These are phyloP conservation scores for Sugiyamaella neomexicana DNA, from an alignment of 1,139 yeast genomes.

Conservation along the genomic window DNA sequence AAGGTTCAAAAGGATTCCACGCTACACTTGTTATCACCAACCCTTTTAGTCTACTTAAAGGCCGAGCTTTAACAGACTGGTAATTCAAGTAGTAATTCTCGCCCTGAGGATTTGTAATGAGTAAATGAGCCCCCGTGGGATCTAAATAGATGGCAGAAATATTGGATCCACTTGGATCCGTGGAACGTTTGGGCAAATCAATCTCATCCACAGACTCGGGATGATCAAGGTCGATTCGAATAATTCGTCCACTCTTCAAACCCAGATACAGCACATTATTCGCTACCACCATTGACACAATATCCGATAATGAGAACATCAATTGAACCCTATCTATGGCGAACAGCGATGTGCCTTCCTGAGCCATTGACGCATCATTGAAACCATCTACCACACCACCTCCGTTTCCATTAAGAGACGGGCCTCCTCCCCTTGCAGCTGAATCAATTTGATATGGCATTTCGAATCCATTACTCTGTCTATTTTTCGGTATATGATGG, in stretches of 20 bases:
- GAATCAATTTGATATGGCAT: neutral
- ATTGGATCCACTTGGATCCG: constrained; percentile 30
- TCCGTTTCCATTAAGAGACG: neutral
- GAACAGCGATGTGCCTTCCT: constrained; percentile 31
- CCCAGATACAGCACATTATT: constrained; percentile 53
- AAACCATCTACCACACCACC: constrained; percentile 11
- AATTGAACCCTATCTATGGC: constrained; percentile 56
- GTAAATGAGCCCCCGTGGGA: constrained; percentile 51
- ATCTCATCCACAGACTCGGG: constrained; percentile 53
- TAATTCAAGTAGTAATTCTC: constrained; percentile 50
- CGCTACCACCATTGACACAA: constrained; percentile 48
- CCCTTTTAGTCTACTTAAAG: constrained; percentile 47
- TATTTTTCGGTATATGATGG: neutral
- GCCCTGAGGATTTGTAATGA: constrained; percentile 47
- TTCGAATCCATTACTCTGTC: neutral
- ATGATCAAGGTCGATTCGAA: constrained; percentile 54
- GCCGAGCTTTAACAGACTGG: constrained; percentile 42
- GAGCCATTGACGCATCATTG: constrained; percentile 1
- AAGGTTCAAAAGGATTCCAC: constrained; percentile 46
- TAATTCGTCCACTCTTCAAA: constrained; percentile 47
- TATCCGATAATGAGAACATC: constrained; percentile 50
- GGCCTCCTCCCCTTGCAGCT: neutral
- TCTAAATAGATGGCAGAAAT: constrained; percentile 46
- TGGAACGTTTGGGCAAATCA: constrained; percentile 35
- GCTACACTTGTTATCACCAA: constrained; percentile 45